Evolutionary conservation across 2,329 filamentous ascomycete species (phyloP), one percentile per base, ranked within the genome.

Genomic region (Trichoderma arundinaceum): DNA sequence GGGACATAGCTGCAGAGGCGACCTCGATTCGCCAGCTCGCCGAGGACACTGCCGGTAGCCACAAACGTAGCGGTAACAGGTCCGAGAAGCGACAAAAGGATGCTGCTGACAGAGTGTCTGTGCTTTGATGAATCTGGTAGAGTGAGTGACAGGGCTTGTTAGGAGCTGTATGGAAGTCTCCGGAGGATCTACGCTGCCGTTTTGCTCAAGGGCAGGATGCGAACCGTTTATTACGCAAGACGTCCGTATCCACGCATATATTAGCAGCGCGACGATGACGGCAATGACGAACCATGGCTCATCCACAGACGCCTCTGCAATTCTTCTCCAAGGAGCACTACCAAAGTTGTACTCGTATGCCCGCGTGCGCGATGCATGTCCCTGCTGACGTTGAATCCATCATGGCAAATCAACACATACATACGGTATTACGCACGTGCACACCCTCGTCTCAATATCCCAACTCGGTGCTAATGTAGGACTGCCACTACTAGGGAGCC

Each of bases 351-450:
- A 39, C 33, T 32, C 46, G 46, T 32, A 49, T 32, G 15, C 32
- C 7, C 13, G 33, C 48, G 12, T 28, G 39, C 49, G 32, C 22
- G 32, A 19, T 35, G 32, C n/a, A 53, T 19, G 49, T 53, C 32
- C 53, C n/a, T 41, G 35, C 52, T 41, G 22, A 41, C 19, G 52
- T 28, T 32, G 35, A 56, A 43, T n/a, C 43, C 13, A 32, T 17
- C 13, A 32, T 17, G 22, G 17, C 12, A 15, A 19, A 49, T 28
- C 46, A 49, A 43, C 38, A 22, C 22, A 28, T 57, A 12, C 53
- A 32, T 57, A 9, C 19, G 15, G 38, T 44, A 57, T 7, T 43
- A n/a, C 19, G 53, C 53, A 57, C 53, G 53, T 43, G 53, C 53
- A 33, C 22, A 33, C 13, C 32, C 22, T 43, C 19, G 17, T 38